Percentiles rank a stretch among this genome's conserved stretches.
phyloP scores from a whole-genome alignment of 257 asterid species.

The Solanum megistacrolobum region DNA sequence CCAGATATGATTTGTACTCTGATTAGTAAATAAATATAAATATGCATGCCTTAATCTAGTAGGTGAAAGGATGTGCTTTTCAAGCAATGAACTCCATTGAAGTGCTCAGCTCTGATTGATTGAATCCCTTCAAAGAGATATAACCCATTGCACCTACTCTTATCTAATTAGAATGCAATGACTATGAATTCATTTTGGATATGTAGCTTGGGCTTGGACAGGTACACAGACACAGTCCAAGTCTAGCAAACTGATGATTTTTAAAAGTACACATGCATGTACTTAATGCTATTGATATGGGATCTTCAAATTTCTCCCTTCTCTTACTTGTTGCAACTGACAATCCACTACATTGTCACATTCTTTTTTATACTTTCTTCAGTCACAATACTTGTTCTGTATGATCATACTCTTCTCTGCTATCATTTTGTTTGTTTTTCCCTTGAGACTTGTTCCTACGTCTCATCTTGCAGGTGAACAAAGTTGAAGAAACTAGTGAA shows the following conservation, averaged over 20 bases:
- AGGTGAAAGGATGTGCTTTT: not conserved
- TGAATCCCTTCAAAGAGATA: not conserved
- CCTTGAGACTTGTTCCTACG: not conserved
- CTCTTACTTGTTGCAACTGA: not conserved
- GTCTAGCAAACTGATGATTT: not conserved
- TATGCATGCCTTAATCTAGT: not conserved
- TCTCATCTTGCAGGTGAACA: conserved; percentile 35
- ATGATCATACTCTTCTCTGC: not conserved
- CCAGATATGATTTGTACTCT: not conserved
- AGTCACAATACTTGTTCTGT: not conserved
- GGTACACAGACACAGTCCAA: not conserved
- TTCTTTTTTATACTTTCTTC: not conserved
- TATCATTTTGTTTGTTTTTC: not conserved
- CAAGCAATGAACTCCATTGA: not conserved
- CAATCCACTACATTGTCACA: not conserved
- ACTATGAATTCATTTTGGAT: not conserved
- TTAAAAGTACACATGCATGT: not conserved
- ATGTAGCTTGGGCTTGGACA: not conserved
- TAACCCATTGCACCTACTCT: not conserved
- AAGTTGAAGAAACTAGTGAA: conserved; percentile 51
- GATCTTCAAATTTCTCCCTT: not conserved
- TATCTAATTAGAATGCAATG: not conserved
- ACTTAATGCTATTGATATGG: not conserved
- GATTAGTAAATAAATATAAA: not conserved
- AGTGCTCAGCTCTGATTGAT: not conserved